Percentiles rank a stretch among this genome's conserved stretches.
Conservation (phyloP, 192 early-diverging fungal species). For the Backusella circina region DNA sequence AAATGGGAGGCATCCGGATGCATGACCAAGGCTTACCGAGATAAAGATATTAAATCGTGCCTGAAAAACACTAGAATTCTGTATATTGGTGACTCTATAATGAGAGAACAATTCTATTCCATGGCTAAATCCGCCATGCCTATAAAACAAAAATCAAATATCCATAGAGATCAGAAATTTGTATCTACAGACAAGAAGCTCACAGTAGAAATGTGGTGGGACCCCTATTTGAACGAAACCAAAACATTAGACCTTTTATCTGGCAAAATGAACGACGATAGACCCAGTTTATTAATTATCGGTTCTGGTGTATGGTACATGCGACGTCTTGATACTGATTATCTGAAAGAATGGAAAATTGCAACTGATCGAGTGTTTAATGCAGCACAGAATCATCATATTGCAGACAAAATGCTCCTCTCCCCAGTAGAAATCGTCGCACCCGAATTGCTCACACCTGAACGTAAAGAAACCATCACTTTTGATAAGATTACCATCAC, state of each 20-base stretch:
- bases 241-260: slow-evolving; percentile 28
- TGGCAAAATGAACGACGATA: background rate
- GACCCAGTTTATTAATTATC: slow-evolving; percentile 42
- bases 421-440: slow-evolving; percentile 42
- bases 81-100: slow-evolving; percentile 69
- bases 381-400: slow-evolving; percentile 19
- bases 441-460: slow-evolving; percentile 36
- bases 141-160: slow-evolving; percentile 17
- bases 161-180: background rate
- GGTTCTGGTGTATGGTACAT: slow-evolving; percentile 69
- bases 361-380: slow-evolving; percentile 38
- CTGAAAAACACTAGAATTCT: slow-evolving; percentile 42
- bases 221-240: slow-evolving; percentile 59
- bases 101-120: slow-evolving; percentile 60
- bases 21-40: slow-evolving; percentile 51
- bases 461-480: slow-evolving; percentile 43
- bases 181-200: slow-evolving; percentile 23
- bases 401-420: slow-evolving; percentile 35
- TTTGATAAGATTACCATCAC: slow-evolving; percentile 44
- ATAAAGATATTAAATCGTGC: slow-evolving; percentile 39
- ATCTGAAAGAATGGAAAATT: slow-evolving; percentile 38
- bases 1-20: slow-evolving; percentile 62
- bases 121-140: slow-evolving; percentile 35
- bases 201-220: slow-evolving; percentile 66
- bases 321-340: slow-evolving; percentile 45